Evolutionary conservation across 352 stramenopile species (phyloP), one percentile per base, ranked within the genome.

Genomic region (Phytophthora cajani): DNA sequence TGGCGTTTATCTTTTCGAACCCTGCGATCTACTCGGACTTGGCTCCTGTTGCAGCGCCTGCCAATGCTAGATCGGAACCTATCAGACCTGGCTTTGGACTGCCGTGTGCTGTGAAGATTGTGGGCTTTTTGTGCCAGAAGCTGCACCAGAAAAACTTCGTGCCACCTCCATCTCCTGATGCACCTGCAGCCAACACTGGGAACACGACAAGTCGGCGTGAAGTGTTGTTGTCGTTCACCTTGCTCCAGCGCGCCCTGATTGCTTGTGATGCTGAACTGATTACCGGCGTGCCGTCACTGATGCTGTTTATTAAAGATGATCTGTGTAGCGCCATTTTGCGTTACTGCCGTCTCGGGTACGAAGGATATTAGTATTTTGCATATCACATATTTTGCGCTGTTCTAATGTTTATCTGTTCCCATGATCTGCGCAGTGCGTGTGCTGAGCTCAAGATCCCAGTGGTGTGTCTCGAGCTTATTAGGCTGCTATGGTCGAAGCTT

Each of bases 251-350:
- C 8, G 74, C 78, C 33, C 66, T 96, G 16, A 70, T 88, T 5
- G 69, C 81, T 9, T 91, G 82, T 53, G 82, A 93, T 40, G 77
- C 74, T 6, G 63, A 79, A 8, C 57, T 81, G 49, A 73, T 94
- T 51, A 79, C 72, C 6, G 58, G 72, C 3, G 84, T 86, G 17
- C 85, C 84, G 21, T 90, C 89, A 47, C 68, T 96, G 5, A 88
- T 94, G 78, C 62, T 92, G 14, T 94, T 95, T 42, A 85, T 94
- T 54, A 91, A 96, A 66, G 89, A 96, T 64, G 89, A 96, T 49
- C 64, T 96, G 27, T 94, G 89, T 47, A 88, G 83, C 40, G 80
- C 82, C 17, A 72, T 96, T 46, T 69, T 96, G 30, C 84, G 81
- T 23, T 93, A 92, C 54, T 83, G 82, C 40, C 84, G 87, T 44